Conservation (phyloP, 169 alveolate genomes). For the Eimeria acervulina region DNA sequence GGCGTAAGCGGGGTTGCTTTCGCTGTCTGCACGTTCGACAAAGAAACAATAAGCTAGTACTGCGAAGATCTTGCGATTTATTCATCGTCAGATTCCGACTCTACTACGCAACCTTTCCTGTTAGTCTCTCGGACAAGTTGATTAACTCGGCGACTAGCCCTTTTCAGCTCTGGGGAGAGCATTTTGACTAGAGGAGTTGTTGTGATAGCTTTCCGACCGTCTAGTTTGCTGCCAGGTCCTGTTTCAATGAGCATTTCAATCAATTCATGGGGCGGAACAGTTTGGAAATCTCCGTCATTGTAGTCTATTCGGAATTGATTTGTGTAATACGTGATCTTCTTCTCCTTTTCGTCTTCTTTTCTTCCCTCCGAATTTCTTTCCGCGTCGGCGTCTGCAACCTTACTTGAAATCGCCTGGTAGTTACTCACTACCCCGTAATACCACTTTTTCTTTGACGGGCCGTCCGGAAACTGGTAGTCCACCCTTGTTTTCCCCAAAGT, state of each 20-base stretch:
- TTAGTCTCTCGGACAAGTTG: constrained; percentile 68
- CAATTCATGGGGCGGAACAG: constrained; percentile 72
- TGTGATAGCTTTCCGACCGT: constrained; percentile 71
- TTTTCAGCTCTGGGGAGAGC: constrained; percentile 64
- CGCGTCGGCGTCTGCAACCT: constrained; percentile 25
- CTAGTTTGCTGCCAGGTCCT: constrained; percentile 75
- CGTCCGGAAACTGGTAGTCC: constrained; percentile 70
- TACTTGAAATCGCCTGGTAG: constrained; percentile 71
- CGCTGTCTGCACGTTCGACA: neutral
- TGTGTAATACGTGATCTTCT: constrained; percentile 48
- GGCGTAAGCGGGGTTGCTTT: neutral
- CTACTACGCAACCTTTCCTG: constrained; percentile 28
- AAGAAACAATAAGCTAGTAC: neutral
- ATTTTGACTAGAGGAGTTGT: constrained; percentile 66
- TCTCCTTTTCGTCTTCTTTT: constrained; percentile 67
- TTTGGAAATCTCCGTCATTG: constrained; percentile 80
- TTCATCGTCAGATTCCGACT: constrained; percentile 44
- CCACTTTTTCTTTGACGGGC: constrained; percentile 63
- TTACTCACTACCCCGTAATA: constrained; percentile 64
- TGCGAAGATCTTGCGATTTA: neutral
- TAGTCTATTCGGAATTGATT: constrained; percentile 80
- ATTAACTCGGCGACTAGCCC: constrained; percentile 62
- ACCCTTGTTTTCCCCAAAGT: constrained; percentile 82
- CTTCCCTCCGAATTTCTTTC: neutral
- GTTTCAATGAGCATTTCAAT: constrained; percentile 64